Conservation (phyloP, 495 filamentous ascomycete genomes). For the Sordaria brevicollis region DNA sequence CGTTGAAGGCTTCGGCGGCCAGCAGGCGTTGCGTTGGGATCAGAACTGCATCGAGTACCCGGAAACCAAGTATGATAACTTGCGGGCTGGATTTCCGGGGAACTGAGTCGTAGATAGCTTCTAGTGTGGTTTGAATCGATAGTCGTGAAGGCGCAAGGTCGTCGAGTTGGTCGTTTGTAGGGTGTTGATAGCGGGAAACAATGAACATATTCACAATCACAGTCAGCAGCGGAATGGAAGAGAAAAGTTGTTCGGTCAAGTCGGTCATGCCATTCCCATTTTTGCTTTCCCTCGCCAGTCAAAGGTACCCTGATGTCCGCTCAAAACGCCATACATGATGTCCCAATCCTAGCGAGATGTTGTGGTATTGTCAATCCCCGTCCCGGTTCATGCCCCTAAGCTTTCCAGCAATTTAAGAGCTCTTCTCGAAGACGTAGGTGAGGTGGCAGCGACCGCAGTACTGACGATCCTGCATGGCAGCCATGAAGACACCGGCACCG, state of each 20-base stretch:
- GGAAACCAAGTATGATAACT: constrained; percentile 70
- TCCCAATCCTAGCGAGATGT: constrained; percentile 20
- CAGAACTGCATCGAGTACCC: constrained; percentile 63
- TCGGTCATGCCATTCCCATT: constrained; percentile 18
- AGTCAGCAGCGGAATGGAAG: not conserved
- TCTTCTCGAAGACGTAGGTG: constrained; percentile 98
- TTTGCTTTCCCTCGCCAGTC: constrained; percentile 26
- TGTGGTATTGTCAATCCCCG: constrained; percentile 12
- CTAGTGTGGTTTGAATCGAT: no score
- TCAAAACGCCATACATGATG: constrained; percentile 25
- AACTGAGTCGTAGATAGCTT: constrained; percentile 19
- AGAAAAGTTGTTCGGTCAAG: not conserved
- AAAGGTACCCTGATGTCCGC: constrained; percentile 18
- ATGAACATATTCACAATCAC: not conserved
- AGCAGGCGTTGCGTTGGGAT: constrained; percentile 42
- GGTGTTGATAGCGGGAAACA: not conserved
- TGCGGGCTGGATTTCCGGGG: constrained; percentile 47
- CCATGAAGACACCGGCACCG: constrained; percentile 99
- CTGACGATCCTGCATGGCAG: constrained; percentile 98
- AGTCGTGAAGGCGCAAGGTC: not conserved
- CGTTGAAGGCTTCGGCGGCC: constrained; percentile 47
- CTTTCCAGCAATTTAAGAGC: constrained; percentile 15
- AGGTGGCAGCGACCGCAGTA: constrained; percentile 99
- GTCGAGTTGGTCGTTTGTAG: not conserved
- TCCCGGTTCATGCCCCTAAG: constrained; percentile 3